Evolutionary conservation across 225 moss, liverwort and hornwort genomes (phyloP).

Genomic region (Neckera pumila): DNA sequence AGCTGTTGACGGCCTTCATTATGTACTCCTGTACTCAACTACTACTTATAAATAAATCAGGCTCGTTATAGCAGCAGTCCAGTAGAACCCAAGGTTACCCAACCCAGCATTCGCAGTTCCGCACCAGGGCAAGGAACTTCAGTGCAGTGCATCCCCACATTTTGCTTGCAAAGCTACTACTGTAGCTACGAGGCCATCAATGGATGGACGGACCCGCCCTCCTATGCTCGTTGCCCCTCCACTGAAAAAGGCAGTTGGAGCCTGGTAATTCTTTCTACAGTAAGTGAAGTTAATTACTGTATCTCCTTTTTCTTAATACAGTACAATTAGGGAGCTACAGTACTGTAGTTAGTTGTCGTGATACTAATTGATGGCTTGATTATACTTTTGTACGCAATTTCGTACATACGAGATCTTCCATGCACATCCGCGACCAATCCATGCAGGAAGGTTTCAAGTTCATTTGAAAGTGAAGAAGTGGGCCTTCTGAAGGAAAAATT

Average conservation of each 20-base stretch:
- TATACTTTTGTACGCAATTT: background rate
- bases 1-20: conserved; percentile 20
- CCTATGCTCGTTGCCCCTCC: background rate
- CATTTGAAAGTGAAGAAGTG: background rate
- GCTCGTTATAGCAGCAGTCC: background rate
- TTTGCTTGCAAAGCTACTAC: background rate
- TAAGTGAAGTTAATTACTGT: too few species aligned
- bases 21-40: background rate
- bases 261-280: too few species aligned
- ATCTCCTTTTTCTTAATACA: too few species aligned
- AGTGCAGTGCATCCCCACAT: background rate
- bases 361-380: background rate
- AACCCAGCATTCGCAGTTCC: background rate
- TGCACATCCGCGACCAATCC: background rate
- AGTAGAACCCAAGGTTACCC: too few species aligned
- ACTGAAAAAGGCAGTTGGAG: background rate
- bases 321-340: too few species aligned
- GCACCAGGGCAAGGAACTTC: background rate
- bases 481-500: background rate
- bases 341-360: background rate
- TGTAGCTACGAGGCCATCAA: background rate
- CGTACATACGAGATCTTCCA: background rate
- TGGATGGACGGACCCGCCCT: background rate
- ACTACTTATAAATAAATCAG: background rate
- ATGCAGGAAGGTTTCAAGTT: background rate